Base-by-base conservation (phyloP, 495 filamentous ascomycete genomes). In the Xylaria longipes region DNA sequence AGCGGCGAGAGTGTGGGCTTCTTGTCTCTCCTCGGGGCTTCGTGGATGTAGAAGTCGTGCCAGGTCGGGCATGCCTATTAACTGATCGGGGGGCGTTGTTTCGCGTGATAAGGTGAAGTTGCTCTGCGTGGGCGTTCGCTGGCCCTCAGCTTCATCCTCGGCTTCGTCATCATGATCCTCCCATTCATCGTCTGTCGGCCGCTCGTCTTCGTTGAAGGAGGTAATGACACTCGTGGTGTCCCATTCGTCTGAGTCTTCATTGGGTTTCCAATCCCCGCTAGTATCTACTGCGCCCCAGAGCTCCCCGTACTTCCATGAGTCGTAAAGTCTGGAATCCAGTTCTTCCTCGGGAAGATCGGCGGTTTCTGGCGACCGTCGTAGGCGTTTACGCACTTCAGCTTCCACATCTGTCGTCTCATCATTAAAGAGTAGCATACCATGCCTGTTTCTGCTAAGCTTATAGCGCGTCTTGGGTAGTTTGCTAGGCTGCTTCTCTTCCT, bases 41-140 rank as follows among this genome's bases (percentile, higher is more conserved):
- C 89, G 89, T 0, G 97, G 97, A 74, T 97, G 87, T 2, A 99
- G 90, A 0, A 98, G 89, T n/a, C 88, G 86, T 9, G 95, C 92
- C 14, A 99, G 87, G 63, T 91, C 89, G 33, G 83, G 76, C 46
- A 91, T 83, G 63, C 91, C 89, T n/a, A 94, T 81, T 15, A 89
- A 83, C 6, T 86, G 84, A 67, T 95, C 93, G 8, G 88, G 72
- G 0, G 91, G 90, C 1, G 91, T 90, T 15, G 82, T 73, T 72
- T 91, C 89, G 6, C 89, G 85, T 8, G 86, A 86, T 14, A 70
- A 72, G 72, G 48, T 83, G 78, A 79, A 81, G 20, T 70, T 75
- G 50, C 68, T 60, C 73, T 82, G 82, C 39, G 95, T 98, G 0
- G 94, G 96, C 33, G 94, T 97, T 57, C 90, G 87, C 62, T 91